These are phyloP conservation scores for Botrytis hyacinthi DNA, from an alignment of 2,329 filamentous ascomycete species.

Conservation along the genomic window DNA sequence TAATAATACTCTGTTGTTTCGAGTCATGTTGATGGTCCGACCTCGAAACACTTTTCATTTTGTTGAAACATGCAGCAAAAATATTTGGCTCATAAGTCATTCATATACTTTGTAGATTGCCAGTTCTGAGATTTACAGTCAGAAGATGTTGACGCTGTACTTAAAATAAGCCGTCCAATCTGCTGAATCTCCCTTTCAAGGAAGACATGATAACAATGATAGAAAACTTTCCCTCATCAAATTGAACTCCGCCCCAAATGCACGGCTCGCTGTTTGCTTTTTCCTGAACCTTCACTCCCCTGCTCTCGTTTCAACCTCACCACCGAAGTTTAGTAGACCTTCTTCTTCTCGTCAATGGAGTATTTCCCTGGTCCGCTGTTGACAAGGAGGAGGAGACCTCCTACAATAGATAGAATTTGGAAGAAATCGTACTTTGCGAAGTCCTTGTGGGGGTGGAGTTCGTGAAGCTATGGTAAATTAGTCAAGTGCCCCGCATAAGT, in stretches of 20 bases:
- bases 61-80: not conserved
- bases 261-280: conserved; percentile 23
- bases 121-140: conserved; percentile 23
- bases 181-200: not conserved
- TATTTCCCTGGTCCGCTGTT: conserved; percentile 98
- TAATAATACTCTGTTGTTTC: not conserved
- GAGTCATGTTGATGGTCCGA: not conserved
- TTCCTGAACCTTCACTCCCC: conserved; percentile 27
- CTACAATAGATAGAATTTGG: conserved; percentile 98
- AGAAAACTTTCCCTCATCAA: conserved; percentile 11
- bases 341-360: conserved; percentile 99
- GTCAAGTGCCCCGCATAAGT: conserved; percentile 18
- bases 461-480: conserved; percentile 68
- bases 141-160: conserved; percentile 20
- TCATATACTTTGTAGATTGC: conserved; percentile 16
- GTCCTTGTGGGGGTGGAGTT: conserved; percentile 98
- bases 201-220: conserved; percentile 15
- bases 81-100: conserved; percentile 2
- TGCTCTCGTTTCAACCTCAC: conserved; percentile 22
- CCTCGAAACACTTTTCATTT: not conserved
- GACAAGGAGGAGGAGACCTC: conserved; percentile 90
- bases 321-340: conserved; percentile 73
- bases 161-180: conserved; percentile 15
- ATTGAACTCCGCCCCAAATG: conserved; percentile 22
- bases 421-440: conserved; percentile 99